Conservation (phyloP, 345 rosid species). For the Psidium guajava region DNA sequence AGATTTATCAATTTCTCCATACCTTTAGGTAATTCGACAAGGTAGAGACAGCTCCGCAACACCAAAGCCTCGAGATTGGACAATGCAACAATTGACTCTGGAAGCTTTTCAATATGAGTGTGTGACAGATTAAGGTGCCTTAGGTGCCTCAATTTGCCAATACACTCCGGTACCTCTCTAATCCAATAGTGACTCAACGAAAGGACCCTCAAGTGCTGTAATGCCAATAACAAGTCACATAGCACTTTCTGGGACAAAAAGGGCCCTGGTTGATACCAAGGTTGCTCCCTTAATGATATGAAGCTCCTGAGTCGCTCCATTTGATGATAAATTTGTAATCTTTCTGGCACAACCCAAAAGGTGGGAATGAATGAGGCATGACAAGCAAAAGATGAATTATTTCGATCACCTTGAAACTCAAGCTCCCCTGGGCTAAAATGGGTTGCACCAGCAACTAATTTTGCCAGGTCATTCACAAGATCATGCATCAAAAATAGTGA, state of each 20-base stretch:
- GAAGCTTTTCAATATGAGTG: background rate
- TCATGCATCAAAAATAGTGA: background rate
- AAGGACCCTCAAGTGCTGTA: background rate
- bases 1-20: background rate
- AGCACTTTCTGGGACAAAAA: background rate
- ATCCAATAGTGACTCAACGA: background rate
- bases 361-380: background rate
- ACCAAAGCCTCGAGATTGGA: background rate
- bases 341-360: background rate
- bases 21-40: background rate
- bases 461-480: background rate
- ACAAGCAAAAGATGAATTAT: background rate
- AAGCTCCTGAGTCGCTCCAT: background rate
- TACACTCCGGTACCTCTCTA: background rate
- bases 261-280: fast-evolving
- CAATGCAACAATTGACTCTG: background rate
- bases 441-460: background rate
- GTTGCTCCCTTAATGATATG: background rate
- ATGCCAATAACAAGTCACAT: background rate
- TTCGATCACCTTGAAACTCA: background rate
- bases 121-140: background rate
- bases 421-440: background rate
- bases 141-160: background rate
- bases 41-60: fast-evolving
- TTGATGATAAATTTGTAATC: background rate